phyloP scores from a whole-genome alignment of 257 asterid genomes.

The Nicotiana knightiana region DNA sequence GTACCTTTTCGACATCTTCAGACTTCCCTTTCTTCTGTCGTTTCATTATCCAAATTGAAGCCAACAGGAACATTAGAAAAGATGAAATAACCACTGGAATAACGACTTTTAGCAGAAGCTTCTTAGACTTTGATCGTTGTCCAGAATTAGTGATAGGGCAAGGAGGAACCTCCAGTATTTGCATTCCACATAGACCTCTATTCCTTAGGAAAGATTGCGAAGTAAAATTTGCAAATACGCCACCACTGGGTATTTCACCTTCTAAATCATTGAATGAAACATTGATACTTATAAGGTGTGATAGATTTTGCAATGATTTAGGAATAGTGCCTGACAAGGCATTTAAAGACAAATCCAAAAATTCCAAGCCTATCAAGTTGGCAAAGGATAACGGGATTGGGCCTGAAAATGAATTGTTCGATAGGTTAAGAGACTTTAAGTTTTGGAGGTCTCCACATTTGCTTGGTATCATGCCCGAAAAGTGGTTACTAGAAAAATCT shows the following conservation, averaged over 20 bases:
- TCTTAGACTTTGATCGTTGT: slow-evolving; percentile 1
- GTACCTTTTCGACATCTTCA: slow-evolving; percentile 8
- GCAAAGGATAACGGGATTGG: slow-evolving; percentile 33
- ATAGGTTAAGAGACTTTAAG: slow-evolving; percentile 24
- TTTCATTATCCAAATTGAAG: neutral
- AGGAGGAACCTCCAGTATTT: neutral
- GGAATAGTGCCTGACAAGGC: slow-evolving; percentile 27
- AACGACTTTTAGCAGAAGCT: neutral
- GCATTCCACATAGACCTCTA: slow-evolving; percentile 19
- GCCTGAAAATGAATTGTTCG: slow-evolving; percentile 27
- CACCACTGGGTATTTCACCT: slow-evolving; percentile 12
- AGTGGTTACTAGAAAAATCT: slow-evolving; percentile 28
- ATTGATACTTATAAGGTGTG: slow-evolving; percentile 17
- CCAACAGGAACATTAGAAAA: neutral
- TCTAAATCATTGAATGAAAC: slow-evolving; percentile 14
- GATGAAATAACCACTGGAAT: slow-evolving; percentile 14
- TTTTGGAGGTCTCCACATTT: slow-evolving; percentile 19
- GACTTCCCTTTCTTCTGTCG: neutral
- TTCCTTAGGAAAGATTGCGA: slow-evolving; percentile 16
- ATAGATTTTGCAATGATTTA: slow-evolving; percentile 13
- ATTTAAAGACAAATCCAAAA: slow-evolving; percentile 27
- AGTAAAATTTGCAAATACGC: slow-evolving; percentile 29
- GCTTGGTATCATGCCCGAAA: slow-evolving; percentile 24
- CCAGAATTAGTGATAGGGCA: neutral
- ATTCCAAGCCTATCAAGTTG: slow-evolving; percentile 25